A percentile compares a stretch with the other conserved stretches of the same genome.
phyloP scores from a whole-genome alignment of 139 green algal genomes.

The Micractinium sp. region DNA sequence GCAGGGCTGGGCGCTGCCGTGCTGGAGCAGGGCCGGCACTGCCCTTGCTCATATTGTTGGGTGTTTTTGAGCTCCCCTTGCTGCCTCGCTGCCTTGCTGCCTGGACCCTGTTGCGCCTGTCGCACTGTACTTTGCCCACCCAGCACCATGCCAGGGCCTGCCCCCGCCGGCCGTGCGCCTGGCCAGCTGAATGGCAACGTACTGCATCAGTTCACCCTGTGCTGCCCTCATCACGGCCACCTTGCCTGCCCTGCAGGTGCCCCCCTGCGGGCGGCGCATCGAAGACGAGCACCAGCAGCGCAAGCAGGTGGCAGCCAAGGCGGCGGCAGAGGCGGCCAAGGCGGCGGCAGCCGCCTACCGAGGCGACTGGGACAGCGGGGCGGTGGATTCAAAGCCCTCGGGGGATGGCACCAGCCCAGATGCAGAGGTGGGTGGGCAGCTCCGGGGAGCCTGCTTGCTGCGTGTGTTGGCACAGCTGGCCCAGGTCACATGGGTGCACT shows the following conservation, averaged over 20 bases:
- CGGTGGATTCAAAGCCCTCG: neutral
- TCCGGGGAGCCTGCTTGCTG: too few relatives aligned
- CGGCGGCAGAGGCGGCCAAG: constrained; percentile 25
- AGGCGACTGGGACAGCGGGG: constrained; percentile 16
- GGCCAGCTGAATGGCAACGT: too few relatives aligned
- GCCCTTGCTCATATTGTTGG: neutral
- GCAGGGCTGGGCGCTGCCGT: too few relatives aligned
- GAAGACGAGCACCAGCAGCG: constrained; percentile 1
- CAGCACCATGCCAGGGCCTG: too few relatives aligned
- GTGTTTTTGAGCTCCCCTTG: neutral
- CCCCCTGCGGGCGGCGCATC: constrained; percentile 8
- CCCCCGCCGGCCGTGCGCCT: too few relatives aligned
- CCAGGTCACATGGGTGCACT: too few relatives aligned
- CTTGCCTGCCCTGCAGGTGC: neutral
- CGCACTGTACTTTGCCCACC: neutral
- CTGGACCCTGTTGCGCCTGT: neutral
- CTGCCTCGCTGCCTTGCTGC: neutral
- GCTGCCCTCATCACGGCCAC: neutral
- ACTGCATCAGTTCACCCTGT: neutral
- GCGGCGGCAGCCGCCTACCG: neutral
- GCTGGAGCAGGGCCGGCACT: neutral
- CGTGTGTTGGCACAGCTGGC: too few relatives aligned
- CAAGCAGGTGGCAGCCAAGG: neutral
- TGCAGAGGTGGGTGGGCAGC: constrained; percentile 11
- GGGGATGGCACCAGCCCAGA: constrained; percentile 17